Percentiles rank a stretch among this genome's conserved stretches.
These are phyloP conservation scores for Sclerotinia trifoliorum DNA, from an alignment of 2,329 filamentous ascomycete genomes.

Conservation along the genomic window DNA sequence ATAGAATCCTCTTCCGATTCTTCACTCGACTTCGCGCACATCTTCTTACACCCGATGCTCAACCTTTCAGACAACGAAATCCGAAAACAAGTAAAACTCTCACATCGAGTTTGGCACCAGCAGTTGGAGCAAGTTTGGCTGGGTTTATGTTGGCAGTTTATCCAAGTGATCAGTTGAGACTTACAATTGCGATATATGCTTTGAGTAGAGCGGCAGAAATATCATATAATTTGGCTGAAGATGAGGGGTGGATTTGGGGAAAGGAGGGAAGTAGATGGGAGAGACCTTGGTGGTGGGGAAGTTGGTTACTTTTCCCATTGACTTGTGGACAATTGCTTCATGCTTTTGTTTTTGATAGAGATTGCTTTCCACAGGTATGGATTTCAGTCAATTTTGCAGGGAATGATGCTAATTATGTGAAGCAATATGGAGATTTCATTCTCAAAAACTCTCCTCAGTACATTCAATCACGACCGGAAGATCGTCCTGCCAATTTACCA, in stretches of 20 bases:
- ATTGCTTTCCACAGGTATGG: conserved; percentile 64
- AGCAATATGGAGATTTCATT: conserved; percentile 62
- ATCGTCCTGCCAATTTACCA: conserved; percentile 61
- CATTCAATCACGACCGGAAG: conserved; percentile 67
- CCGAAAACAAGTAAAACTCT: conserved; percentile 71
- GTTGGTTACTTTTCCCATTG: conserved; percentile 77
- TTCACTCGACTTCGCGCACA: conserved; percentile 76
- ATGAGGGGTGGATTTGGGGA: conserved; percentile 67
- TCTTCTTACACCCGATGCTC: conserved; percentile 75
- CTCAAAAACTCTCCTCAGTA: conserved; percentile 73
- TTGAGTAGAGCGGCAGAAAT: conserved; percentile 83
- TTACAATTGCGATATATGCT: conserved; percentile 79
- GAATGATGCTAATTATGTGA: conserved; percentile 19
- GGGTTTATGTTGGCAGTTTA: conserved; percentile 79
- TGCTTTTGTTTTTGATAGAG: conserved; percentile 73
- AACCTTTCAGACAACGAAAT: conserved; percentile 79
- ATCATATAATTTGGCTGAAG: conserved; percentile 78
- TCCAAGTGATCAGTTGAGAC: conserved; percentile 65
- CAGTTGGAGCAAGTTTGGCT: conserved; percentile 84
- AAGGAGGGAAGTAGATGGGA: conserved; percentile 55
- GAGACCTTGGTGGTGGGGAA: conserved; percentile 79
- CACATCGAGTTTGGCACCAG: conserved; percentile 81
- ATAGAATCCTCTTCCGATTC: conserved; percentile 88
- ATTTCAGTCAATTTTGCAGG: conserved; percentile 34
- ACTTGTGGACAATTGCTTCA: conserved; percentile 75